Percentiles rank a stretch among this genome's conserved stretches.
Conservation (phyloP, 768 basidiomycete species). For the Russula lepida region DNA sequence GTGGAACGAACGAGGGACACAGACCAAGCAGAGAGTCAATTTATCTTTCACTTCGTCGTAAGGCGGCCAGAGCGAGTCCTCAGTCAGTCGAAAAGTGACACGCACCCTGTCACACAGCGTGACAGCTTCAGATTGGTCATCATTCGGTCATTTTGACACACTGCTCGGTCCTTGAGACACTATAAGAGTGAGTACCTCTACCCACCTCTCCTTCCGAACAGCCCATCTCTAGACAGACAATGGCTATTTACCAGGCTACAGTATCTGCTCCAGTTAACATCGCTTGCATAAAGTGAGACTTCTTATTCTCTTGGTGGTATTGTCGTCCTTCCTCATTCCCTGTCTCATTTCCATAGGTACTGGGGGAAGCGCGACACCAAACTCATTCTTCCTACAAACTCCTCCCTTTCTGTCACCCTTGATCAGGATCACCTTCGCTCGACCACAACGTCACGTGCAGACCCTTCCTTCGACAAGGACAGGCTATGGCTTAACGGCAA, state of each 20-base stretch:
- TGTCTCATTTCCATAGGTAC: conserved; percentile 48
- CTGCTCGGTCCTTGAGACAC: too few species aligned
- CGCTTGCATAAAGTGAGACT: conserved; percentile 88
- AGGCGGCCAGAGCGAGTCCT: neutral
- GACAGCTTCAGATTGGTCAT: conserved; percentile 8
- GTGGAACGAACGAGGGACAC: neutral
- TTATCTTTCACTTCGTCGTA: neutral
- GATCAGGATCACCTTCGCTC: conserved; percentile 93
- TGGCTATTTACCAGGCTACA: conserved; percentile 74
- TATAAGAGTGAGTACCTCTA: conserved; percentile 14
- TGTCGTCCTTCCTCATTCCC: neutral
- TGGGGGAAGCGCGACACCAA: conserved; percentile 98
- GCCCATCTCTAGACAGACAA: conserved; percentile 26
- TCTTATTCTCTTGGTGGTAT: neutral
- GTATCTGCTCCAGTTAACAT: conserved; percentile 94
- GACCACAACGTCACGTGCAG: conserved; percentile 86
- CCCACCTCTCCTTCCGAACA: neutral
- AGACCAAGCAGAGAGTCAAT: neutral
- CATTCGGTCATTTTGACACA: conserved; percentile 5
- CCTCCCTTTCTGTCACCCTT: conserved; percentile 95
- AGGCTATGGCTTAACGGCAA: conserved; percentile 91
- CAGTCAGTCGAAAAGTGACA: neutral
- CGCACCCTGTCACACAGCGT: neutral
- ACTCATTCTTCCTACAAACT: conserved; percentile 94
- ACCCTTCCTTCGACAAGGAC: conserved; percentile 65